Conservation (phyloP, 208 protist genomes). For the Wallacemonas sp. region DNA sequence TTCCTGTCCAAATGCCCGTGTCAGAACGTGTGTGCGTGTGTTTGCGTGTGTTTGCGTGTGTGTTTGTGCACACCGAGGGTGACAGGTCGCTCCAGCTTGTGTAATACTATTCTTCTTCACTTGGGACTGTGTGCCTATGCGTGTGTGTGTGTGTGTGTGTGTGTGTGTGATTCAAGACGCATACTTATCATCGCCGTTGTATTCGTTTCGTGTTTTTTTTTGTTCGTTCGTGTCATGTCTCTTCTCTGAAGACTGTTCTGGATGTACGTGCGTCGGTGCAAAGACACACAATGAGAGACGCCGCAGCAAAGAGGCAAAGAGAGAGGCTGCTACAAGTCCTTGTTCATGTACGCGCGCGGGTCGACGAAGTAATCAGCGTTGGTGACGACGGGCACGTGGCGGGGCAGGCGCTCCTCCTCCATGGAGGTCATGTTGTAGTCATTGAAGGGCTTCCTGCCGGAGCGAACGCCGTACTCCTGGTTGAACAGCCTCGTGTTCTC, state of each 20-base stretch:
- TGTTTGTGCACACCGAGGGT: neutral
- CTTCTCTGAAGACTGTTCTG: too few species aligned
- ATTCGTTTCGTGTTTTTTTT: neutral
- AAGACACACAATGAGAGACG: neutral
- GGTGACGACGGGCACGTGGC: conserved; percentile 26
- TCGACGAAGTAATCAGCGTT: conserved; percentile 44
- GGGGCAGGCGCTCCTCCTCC: conserved; percentile 9
- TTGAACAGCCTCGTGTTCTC: conserved; percentile 10
- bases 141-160: conserved; percentile 2
- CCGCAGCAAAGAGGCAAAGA: neutral
- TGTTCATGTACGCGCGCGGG: conserved; percentile 29
- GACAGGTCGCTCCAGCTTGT: too few species aligned
- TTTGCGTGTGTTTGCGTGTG: conserved; percentile 8
- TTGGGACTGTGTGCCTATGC: neutral
- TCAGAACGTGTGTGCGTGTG: too few species aligned
- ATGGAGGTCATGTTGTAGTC: conserved; percentile 20
- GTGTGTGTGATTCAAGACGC: neutral
- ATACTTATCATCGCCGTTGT: neutral
- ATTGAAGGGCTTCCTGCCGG: conserved; percentile 23
- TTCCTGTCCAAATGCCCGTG: too few species aligned
- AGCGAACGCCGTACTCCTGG: neutral
- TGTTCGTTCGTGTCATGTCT: too few species aligned
- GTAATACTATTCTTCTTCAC: neutral
- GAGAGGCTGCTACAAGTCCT: conserved; percentile 13
- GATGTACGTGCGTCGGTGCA: conserved; percentile 3